Evolutionary conservation across 2,329 filamentous ascomycete species (phyloP), one percentile per base, ranked within the genome.

Genomic region (Nigrospora oryzae): DNA sequence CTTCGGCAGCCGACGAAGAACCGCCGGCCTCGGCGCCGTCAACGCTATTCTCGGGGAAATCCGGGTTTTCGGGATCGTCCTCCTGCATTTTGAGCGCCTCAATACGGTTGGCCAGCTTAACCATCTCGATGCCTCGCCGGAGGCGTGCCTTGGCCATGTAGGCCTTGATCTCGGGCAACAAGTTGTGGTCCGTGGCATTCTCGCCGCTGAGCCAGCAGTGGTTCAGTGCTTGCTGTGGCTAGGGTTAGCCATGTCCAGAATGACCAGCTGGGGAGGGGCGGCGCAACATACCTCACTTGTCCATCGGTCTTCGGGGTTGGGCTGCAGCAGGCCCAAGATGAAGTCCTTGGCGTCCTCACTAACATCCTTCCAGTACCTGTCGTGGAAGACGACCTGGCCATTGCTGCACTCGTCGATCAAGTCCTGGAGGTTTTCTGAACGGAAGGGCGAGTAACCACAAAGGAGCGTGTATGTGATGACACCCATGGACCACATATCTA

Each of bases 401-500:
- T 79, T 82, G 57, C 81, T 89, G 69, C 90, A 97, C 68, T 98
- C 93, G 51, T 96, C 88, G 53, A 98, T 94, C 53, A 98, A 75
- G 58, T 97, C 93, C 53, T 85, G 79, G 40, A 98, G 74, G 58
- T 87, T 95, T 71, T 98, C 93, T 50, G 89, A 93, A 54, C 93
- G 84, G 79, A 98, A 98, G 16, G 93, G 93, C 38, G 91, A 96
- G 72, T 98, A 98, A 55, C 93, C 93, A 63, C 94, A 98, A 42
- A 98, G 85, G 28, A 98, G 76, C 14, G 93, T 98, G 69, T 98
- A 98, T 36, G 93, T 97, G 59, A 98, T 98, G 59, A 98, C 93
- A 50, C 93, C 93, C 68, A 98, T 78, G 3, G 93, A 97, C 93
- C 93, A 98, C 88, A 98, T 95, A 63, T 98, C 93, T 32, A 97